These are phyloP conservation scores for Rhododendron ferrugineum DNA, from an alignment of 148 eudicot species.

Conservation along the genomic window DNA sequence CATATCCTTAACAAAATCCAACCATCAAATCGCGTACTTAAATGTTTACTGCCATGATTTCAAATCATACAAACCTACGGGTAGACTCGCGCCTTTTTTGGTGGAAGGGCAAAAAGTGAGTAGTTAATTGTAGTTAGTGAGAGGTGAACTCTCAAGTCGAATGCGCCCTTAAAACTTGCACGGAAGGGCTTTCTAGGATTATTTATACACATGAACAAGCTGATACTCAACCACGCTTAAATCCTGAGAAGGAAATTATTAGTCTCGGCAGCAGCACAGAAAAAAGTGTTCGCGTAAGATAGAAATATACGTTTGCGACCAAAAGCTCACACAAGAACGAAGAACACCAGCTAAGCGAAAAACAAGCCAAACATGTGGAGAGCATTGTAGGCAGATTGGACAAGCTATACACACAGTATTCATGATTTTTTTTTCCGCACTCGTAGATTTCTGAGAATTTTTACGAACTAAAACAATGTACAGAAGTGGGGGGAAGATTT, in stretches of 20 bases:
- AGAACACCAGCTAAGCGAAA: not conserved
- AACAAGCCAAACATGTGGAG: not conserved
- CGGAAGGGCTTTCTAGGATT: not conserved
- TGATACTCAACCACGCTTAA: not conserved
- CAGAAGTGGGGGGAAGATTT: constrained; percentile 9
- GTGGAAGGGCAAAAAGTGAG: not conserved
- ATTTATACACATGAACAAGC: not conserved
- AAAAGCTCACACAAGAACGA: not conserved
- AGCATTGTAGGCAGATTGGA: not conserved
- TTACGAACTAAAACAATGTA: constrained; percentile 16
- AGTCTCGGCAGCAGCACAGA: not conserved
- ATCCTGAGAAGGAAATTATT: not conserved
- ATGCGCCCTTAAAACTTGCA: not conserved
- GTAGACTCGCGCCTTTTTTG: not conserved
- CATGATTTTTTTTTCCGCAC: not conserved
- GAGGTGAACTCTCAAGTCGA: not conserved
- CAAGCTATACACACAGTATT: not conserved
- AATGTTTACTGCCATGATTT: not conserved
- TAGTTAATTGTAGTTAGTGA: not conserved
- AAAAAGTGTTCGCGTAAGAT: not conserved
- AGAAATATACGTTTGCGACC: not conserved
- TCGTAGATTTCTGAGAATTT: constrained; percentile 7
- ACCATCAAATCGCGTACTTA: not conserved
- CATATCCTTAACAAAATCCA: no score
- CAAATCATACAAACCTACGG: not conserved